Percentiles rank a stretch among this genome's conserved stretches.
phyloP scores from a whole-genome alignment of 768 basidiomycete species.

The Gymnopilus junonius region DNA sequence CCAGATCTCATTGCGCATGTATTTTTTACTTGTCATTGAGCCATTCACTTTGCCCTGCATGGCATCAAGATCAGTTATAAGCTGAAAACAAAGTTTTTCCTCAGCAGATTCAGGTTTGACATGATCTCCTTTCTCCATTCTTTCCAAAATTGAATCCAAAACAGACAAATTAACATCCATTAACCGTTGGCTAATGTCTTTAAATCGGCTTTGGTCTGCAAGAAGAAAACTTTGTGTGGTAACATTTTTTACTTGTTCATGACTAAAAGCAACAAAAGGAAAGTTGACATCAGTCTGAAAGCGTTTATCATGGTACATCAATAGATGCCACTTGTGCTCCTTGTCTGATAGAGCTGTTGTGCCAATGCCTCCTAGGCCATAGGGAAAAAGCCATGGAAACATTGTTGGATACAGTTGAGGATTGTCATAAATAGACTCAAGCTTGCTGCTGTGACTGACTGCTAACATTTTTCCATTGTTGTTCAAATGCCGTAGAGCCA shows the following conservation, averaged over 20 bases:
- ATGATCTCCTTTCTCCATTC: conserved; percentile 26
- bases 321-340: too few species aligned
- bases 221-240: conserved; percentile 28
- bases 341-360: conserved; percentile 14
- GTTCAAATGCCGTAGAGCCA: too few species aligned
- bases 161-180: conserved; percentile 24
- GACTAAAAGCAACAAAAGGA: too few species aligned
- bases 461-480: conserved; percentile 26
- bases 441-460: conserved; percentile 34
- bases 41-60: too few species aligned
- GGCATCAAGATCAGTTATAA: conserved; percentile 28
- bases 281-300: too few species aligned
- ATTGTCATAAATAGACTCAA: conserved; percentile 39
- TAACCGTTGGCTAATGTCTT: conserved; percentile 25
- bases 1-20: conserved; percentile 34
- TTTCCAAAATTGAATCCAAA: conserved; percentile 17
- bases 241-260: too few species aligned
- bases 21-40: too few species aligned
- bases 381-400: conserved; percentile 45
- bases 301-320: too few species aligned
- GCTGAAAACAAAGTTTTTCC: conserved; percentile 23
- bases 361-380: conserved; percentile 37
- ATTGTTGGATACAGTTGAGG: conserved; percentile 41
- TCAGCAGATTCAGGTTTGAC: conserved; percentile 19
- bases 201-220: conserved; percentile 27